Evolutionary conservation across 140 eudicot genomes (phyloP).

Genomic region (Ambrosia hybrid): DNA sequence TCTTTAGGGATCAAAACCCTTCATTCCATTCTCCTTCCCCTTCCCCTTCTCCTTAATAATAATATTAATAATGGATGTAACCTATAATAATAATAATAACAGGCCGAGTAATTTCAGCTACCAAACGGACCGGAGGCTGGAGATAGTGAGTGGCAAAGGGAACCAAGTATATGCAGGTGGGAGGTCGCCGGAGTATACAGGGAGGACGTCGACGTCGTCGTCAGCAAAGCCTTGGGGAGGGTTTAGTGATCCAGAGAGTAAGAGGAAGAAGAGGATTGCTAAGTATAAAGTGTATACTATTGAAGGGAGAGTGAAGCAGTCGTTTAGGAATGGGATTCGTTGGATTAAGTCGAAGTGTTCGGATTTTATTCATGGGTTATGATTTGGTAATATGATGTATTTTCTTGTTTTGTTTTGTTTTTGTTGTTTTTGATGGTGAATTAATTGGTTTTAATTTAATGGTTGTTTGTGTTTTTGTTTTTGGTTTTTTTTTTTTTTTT

Average conservation of each 20-base stretch:
- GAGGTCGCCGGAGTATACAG: conserved; percentile 5
- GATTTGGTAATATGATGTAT: no score
- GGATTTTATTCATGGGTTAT: conserved; percentile 56
- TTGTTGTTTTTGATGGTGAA: neutral
- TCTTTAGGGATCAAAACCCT: neutral
- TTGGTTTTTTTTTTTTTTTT: no score
- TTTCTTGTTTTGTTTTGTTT: no score
- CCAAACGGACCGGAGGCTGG: conserved; percentile 42
- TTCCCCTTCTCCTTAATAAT: neutral
- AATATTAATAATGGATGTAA: conserved; percentile 17
- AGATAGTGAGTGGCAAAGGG: conserved; percentile 63
- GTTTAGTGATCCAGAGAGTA: conserved; percentile 59
- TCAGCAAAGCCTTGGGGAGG: conserved; percentile 39
- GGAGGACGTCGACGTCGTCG: conserved; percentile 24
- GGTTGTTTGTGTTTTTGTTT: neutral
- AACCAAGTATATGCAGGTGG: conserved; percentile 32
- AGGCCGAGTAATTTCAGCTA: conserved; percentile 47
- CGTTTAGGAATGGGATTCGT: conserved; percentile 64
- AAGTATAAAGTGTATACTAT: conserved; percentile 67
- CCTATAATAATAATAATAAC: neutral
- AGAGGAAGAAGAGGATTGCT: conserved; percentile 66
- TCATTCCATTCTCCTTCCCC: neutral
- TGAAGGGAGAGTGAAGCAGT: conserved; percentile 79
- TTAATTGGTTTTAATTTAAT: neutral
- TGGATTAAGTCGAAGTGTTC: conserved; percentile 85